Conservation (phyloP, 495 filamentous ascomycete genomes). For the Aspergillus funiculosus region DNA sequence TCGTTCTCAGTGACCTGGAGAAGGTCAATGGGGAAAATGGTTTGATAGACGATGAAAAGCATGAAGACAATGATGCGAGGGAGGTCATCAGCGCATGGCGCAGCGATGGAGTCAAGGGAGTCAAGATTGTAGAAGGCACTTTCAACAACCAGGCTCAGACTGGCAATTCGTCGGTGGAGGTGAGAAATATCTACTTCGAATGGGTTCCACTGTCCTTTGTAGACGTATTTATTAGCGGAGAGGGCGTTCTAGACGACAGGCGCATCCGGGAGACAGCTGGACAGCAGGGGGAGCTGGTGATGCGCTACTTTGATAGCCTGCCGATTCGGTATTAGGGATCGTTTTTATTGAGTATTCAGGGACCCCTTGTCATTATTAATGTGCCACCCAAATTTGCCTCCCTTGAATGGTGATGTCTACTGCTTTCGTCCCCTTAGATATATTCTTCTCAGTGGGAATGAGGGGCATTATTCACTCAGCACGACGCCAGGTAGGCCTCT, state of each 20-base stretch:
- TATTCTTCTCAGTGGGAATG: neutral
- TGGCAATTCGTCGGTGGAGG: conserved; percentile 24
- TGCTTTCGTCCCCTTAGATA: too few relatives aligned
- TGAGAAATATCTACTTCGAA: conserved; percentile 62
- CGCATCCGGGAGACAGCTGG: conserved; percentile 29
- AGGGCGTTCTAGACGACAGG: conserved; percentile 28
- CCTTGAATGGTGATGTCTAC: too few relatives aligned
- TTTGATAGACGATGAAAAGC: conserved; percentile 27
- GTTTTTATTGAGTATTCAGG: neutral
- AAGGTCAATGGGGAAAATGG: conserved; percentile 51
- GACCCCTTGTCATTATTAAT: too few relatives aligned
- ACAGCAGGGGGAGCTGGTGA: conserved; percentile 23
- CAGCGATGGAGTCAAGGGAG: conserved; percentile 20
- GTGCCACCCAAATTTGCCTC: too few relatives aligned
- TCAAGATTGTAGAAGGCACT: conserved; percentile 18
- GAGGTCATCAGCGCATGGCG: conserved; percentile 48
- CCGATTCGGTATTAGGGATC: conserved; percentile 6
- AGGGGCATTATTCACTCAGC: neutral
- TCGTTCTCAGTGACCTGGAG: conserved; percentile 53
- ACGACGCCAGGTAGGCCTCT: neutral
- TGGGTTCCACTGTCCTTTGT: conserved; percentile 52
- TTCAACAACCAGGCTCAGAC: neutral
- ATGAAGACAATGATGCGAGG: conserved; percentile 45
- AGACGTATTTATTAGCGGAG: conserved; percentile 53
- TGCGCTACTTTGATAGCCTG: conserved; percentile 29